These are phyloP conservation scores for Botrytis galanthina DNA, from an alignment of 2,329 filamentous ascomycete species.

Conservation along the genomic window DNA sequence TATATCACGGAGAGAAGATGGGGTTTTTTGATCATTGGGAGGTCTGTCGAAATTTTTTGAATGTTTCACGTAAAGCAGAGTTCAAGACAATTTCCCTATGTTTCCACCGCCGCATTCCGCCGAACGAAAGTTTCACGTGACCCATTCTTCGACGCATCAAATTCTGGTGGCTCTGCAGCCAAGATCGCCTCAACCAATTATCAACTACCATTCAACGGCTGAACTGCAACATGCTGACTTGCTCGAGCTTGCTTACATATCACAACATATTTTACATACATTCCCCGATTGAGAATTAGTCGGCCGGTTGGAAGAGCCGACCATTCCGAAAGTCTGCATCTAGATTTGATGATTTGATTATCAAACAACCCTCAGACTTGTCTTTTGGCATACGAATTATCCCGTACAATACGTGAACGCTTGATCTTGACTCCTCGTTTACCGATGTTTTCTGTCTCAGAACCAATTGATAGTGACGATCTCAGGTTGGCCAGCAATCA, in stretches of 20 bases:
- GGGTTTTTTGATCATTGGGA: not conserved
- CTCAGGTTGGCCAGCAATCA: not conserved
- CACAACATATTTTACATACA: not conserved
- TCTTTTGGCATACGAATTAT: not conserved
- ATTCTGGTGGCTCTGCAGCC: not conserved
- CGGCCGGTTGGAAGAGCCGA: not conserved
- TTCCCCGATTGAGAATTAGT: not conserved
- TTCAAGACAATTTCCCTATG: not conserved
- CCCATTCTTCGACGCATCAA: not conserved
- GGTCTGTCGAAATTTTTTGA: not conserved
- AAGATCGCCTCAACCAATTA: not conserved
- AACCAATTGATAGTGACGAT: not conserved
- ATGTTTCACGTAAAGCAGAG: not conserved
- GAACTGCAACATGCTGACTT: not conserved
- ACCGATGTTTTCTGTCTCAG: not conserved
- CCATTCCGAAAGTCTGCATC: not conserved
- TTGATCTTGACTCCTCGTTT: not conserved
- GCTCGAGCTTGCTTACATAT: not conserved
- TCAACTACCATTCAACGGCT: not conserved
- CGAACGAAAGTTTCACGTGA: not conserved
- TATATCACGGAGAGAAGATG: not conserved
- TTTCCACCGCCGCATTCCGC: not conserved
- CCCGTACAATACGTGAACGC: not conserved
- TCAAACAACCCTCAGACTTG: not conserved
- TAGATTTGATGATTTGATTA: not conserved